Percentiles rank a stretch among this genome's conserved stretches.
These are phyloP conservation scores for Citeromyces matritensis DNA, from an alignment of 805 yeast species.

Conservation along the genomic window DNA sequence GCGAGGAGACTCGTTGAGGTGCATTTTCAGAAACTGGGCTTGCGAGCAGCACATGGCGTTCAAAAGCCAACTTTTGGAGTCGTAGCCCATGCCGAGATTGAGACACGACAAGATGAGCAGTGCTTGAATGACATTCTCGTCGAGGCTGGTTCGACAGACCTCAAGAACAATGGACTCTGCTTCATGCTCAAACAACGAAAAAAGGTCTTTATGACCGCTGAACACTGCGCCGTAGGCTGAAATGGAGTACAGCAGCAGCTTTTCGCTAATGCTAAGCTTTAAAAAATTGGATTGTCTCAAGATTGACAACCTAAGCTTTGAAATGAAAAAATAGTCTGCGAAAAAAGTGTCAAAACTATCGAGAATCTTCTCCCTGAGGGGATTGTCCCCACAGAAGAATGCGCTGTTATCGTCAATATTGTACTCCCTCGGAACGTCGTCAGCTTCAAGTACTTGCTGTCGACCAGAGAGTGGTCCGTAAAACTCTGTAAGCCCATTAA, in stretches of 20 bases:
- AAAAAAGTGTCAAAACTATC: slow-evolving; percentile 10
- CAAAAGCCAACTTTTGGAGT: slow-evolving; percentile 15
- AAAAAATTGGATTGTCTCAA: slow-evolving; percentile 13
- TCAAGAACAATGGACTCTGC: slow-evolving; percentile 10
- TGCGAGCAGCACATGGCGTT: slow-evolving; percentile 16
- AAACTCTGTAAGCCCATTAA: slow-evolving; percentile 13
- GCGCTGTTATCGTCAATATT: too few relatives aligned
- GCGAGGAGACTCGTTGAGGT: slow-evolving; percentile 5
- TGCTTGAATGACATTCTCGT: slow-evolving; percentile 12
- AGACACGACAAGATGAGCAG: slow-evolving; percentile 14
- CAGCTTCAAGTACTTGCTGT: slow-evolving; percentile 12
- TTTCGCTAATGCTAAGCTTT: slow-evolving; percentile 11
- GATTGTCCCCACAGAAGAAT: too few relatives aligned
- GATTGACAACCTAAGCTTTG: slow-evolving; percentile 8
- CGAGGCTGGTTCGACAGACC: slow-evolving; percentile 9
- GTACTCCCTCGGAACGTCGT: slow-evolving; percentile 4
- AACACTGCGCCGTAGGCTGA: slow-evolving; percentile 14
- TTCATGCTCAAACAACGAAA: slow-evolving; percentile 7
- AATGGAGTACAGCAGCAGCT: slow-evolving; percentile 12
- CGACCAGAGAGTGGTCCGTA: slow-evolving; percentile 20
- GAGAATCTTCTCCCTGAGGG: slow-evolving; percentile 4
- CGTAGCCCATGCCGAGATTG: slow-evolving; percentile 17
- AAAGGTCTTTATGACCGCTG: slow-evolving; percentile 4
- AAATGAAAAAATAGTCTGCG: slow-evolving; percentile 12
- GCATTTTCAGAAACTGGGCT: slow-evolving; percentile 13